Evolutionary conservation across 176 grass and related monocot genomes (phyloP).

Genomic region (Elymus sibiricus): DNA sequence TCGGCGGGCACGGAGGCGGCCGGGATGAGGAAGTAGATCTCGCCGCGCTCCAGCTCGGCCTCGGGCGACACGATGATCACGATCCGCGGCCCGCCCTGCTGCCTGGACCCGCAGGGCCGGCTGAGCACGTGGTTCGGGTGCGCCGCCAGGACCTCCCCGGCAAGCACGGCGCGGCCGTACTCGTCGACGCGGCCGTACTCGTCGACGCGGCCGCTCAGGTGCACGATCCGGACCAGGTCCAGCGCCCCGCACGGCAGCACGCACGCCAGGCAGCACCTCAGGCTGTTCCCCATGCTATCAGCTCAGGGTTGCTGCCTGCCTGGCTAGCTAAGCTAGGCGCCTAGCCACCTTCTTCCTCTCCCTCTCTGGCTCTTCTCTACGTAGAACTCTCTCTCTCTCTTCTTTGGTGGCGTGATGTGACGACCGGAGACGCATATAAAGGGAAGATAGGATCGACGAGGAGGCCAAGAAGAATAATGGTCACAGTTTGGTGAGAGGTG

Average conservation of each 20-base stretch:
- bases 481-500: conserved; percentile 19
- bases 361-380: background rate
- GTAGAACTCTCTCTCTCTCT: background rate
- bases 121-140: conserved; percentile 79
- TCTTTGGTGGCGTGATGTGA: background rate
- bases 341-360: background rate
- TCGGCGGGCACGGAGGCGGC: conserved; percentile 42
- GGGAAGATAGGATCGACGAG: background rate
- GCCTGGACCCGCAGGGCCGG: conserved; percentile 42
- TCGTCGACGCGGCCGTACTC: conserved; percentile 94
- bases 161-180: conserved; percentile 66
- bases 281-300: conserved; percentile 56
- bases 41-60: conserved; percentile 72
- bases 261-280: conserved; percentile 86
- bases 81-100: conserved; percentile 48
- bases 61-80: conserved; percentile 60
- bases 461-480: background rate
- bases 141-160: conserved; percentile 62
- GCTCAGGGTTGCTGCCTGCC: background rate
- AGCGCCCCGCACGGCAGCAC: conserved; percentile 87
- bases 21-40: conserved; percentile 90
- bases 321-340: background rate
- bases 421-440: conserved; percentile 21
- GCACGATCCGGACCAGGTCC: conserved; percentile 81
- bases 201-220: conserved; percentile 81